These are phyloP conservation scores for Fusarium anthophilum DNA, from an alignment of 2,329 filamentous ascomycete species.

Conservation along the genomic window DNA sequence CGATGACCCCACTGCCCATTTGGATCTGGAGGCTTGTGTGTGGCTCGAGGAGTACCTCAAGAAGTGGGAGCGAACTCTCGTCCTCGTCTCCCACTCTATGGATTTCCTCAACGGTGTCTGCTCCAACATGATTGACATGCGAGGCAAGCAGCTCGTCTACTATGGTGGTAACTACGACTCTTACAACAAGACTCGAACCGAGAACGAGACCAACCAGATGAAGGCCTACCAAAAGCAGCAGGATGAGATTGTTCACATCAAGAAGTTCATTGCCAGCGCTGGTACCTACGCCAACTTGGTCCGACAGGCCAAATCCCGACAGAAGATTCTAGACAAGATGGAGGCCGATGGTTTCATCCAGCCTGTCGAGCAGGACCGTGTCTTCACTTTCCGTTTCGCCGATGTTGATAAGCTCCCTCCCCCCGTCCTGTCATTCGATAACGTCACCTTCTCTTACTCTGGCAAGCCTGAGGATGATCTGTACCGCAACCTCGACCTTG, in stretches of 20 bases:
- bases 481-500: constrained; percentile 95
- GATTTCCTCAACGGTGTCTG: constrained; percentile 99
- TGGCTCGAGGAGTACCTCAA: constrained; percentile 99
- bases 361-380: constrained; percentile 82
- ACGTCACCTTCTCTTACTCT: constrained; percentile 98
- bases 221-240: constrained; percentile 99
- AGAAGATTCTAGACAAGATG: constrained; percentile 99
- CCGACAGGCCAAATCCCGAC: constrained; percentile 96
- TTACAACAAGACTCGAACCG: constrained; percentile 90
- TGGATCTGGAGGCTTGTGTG: constrained; percentile 99
- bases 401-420: constrained; percentile 99
- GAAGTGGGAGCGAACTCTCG: constrained; percentile 98
- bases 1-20: constrained; percentile 97
- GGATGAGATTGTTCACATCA: constrained; percentile 98
- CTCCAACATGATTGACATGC: constrained; percentile 99
- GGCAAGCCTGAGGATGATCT: constrained; percentile 89
- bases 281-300: constrained; percentile 99
- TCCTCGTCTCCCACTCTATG: constrained; percentile 97
- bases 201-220: constrained; percentile 98
- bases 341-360: constrained; percentile 99
- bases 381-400: constrained; percentile 98
- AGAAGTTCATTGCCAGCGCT: constrained; percentile 99
- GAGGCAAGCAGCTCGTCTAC: constrained; percentile 87
- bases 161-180: constrained; percentile 99
- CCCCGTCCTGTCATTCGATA: constrained; percentile 93